These are phyloP conservation scores for Cytospora leucostoma DNA, from an alignment of 2,329 filamentous ascomycete genomes.

Conservation along the genomic window DNA sequence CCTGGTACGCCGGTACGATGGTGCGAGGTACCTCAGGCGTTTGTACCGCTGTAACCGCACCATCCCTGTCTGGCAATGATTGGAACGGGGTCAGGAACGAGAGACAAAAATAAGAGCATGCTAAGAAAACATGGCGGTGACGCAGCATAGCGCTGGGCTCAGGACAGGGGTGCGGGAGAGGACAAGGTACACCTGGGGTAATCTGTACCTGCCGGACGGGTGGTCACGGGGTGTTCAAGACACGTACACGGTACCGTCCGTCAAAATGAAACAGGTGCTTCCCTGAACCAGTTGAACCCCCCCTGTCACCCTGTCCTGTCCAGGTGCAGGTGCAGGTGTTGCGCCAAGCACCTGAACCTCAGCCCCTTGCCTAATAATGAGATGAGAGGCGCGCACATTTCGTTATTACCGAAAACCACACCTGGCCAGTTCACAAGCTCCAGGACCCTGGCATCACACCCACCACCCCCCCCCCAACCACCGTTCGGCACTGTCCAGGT, in stretches of 20 bases:
- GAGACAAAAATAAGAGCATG: slow-evolving; percentile 20
- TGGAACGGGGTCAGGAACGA: slow-evolving; percentile 26
- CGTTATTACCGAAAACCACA: slow-evolving; percentile 27
- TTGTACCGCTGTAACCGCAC: slow-evolving; percentile 28
- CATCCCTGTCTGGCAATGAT: slow-evolving; percentile 26
- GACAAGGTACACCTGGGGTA: slow-evolving; percentile 9
- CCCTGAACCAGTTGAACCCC: not conserved
- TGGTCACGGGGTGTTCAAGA: not conserved
- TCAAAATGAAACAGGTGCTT: slow-evolving; percentile 25
- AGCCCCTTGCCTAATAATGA: slow-evolving; percentile 22
- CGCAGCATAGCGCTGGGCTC: slow-evolving; percentile 14
- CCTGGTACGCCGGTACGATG: slow-evolving; percentile 17
- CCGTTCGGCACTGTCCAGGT: no score
- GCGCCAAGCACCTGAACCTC: not conserved
- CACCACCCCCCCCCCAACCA: no score
- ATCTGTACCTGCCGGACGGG: slow-evolving; percentile 1
- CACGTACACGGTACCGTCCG: slow-evolving; percentile 22
- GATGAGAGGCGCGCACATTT: slow-evolving; percentile 20
- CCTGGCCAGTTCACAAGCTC: not conserved
- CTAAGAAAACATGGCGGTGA: slow-evolving; percentile 27
- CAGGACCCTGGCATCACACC: not conserved
- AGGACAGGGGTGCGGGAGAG: not conserved
- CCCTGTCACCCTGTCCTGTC: not conserved
- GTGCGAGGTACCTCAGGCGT: slow-evolving; percentile 21
- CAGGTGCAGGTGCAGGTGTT: no score